These are phyloP conservation scores for Leptographium flavum DNA, from an alignment of 2,329 filamentous ascomycete species.

Conservation along the genomic window DNA sequence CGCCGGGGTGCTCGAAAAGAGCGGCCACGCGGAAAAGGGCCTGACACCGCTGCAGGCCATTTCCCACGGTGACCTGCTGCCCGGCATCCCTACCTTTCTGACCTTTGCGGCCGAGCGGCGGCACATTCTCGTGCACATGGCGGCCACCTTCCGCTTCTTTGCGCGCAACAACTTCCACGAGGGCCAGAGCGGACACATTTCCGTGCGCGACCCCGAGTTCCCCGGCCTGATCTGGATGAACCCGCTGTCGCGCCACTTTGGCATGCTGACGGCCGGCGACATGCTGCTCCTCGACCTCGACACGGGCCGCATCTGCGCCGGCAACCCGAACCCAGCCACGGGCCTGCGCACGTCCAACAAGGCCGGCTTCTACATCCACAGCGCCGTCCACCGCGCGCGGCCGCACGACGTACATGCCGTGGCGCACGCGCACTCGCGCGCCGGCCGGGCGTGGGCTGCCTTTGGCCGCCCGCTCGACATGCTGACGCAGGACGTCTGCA, in stretches of 20 bases:
- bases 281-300: constrained; percentile 49
- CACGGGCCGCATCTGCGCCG: constrained; percentile 46
- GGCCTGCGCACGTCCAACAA: constrained; percentile 37
- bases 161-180: constrained; percentile 49
- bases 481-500: constrained; percentile 54
- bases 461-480: constrained; percentile 55
- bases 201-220: constrained; percentile 51
- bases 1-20: background rate
- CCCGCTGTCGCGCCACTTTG: constrained; percentile 53
- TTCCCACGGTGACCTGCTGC: constrained; percentile 16
- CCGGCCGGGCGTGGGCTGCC: constrained; percentile 52
- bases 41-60: constrained; percentile 15
- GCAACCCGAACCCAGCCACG: constrained; percentile 32
- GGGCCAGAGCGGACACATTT: constrained; percentile 48
- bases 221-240: constrained; percentile 48
- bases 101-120: background rate
- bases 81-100: constrained; percentile 2
- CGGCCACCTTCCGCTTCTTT: constrained; percentile 27
- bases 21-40: constrained; percentile 7
- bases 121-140: constrained; percentile 2
- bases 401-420: constrained; percentile 47
- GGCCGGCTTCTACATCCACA: constrained; percentile 57
- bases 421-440: constrained; percentile 53
- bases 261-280: constrained; percentile 48
- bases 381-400: constrained; percentile 50